Conservation (phyloP, 306 rosid genomes). For the Cucurbita maxima region DNA sequence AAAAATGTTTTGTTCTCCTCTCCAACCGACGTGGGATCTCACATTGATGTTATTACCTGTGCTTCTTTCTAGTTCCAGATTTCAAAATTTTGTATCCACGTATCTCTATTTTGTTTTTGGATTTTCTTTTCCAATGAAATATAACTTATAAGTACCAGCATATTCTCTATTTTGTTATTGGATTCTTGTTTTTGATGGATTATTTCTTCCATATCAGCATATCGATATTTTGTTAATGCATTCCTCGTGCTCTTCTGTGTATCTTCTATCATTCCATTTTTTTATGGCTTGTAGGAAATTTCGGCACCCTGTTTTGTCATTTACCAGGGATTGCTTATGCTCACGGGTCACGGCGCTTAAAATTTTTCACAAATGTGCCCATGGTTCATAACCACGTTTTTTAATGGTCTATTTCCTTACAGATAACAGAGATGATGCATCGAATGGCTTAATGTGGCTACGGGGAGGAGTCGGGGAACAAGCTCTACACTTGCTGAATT, state of each 20-base stretch:
- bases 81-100: neutral
- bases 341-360: neutral
- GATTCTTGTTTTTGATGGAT: neutral
- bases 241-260: neutral
- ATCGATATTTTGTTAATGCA: neutral
- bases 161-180: neutral
- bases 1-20: too few relatives aligned
- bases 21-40: too few relatives aligned
- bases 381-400: neutral
- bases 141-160: neutral
- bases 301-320: neutral
- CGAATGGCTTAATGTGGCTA: conserved; percentile 68
- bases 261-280: neutral
- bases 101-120: neutral
- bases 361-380: neutral
- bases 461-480: conserved; percentile 59
- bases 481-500: conserved; percentile 44
- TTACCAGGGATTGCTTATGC: neutral
- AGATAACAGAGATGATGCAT: conserved; percentile 63
- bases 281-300: neutral
- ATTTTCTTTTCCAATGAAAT: neutral
- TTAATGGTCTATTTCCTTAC: conserved; percentile 15
- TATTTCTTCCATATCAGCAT: neutral
- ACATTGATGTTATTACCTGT: neutral
- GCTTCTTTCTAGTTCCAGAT: neutral